Base-by-base conservation (phyloP, 192 early-diverging fungal genomes). In the Umbelopsis vinacea region DNA sequence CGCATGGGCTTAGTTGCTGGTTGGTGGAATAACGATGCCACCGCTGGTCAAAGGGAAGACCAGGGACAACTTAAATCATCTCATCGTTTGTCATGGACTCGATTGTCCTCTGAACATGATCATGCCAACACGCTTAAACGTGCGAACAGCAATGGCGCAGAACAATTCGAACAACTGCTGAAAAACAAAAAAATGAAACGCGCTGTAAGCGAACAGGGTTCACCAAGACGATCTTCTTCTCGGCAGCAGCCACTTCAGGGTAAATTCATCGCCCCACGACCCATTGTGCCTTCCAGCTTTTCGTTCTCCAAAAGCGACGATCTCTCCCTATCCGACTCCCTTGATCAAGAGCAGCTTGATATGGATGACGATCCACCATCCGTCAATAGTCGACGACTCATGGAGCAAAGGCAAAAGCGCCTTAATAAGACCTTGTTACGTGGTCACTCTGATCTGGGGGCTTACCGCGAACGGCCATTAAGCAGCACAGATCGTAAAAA, bases 1-100 rank as follows among this genome's bases (percentile, higher is more conserved):
- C 69, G 70, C 2, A 50, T 74, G 26, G 77, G 77, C 19, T 26
- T 79, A 6, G 63, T 79, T n/a, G 68, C 50, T 52, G 77, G 73
- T 6, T 79, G 77, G 77, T 71, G 69, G 69, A 67, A 33, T 17
- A 72, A 78, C 9, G 70, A 66, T 24, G 70, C 15, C 1, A 2
- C 33, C 3, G n/a, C 57, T 12, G 37, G 17, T 37, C 57, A 63
- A 38, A 12, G 0, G 29, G 33, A 63, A 10, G 57, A 63, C 26
- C 57, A 35, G 33, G 19, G 29, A 0, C 57, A 15, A 37, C 14
- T 63, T 17, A 63, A 63, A 37, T 37, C 57, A 3, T n/a, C n/a
- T n/a, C 57, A 63, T 63, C 57, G 57, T 12, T 37, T 35, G 29
- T 63, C 57, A 7, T 35, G 26, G 57, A 63, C 57, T 17, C 26